These are phyloP conservation scores for Fusarium incarnatum DNA, from an alignment of 2,329 filamentous ascomycete genomes.

Conservation along the genomic window DNA sequence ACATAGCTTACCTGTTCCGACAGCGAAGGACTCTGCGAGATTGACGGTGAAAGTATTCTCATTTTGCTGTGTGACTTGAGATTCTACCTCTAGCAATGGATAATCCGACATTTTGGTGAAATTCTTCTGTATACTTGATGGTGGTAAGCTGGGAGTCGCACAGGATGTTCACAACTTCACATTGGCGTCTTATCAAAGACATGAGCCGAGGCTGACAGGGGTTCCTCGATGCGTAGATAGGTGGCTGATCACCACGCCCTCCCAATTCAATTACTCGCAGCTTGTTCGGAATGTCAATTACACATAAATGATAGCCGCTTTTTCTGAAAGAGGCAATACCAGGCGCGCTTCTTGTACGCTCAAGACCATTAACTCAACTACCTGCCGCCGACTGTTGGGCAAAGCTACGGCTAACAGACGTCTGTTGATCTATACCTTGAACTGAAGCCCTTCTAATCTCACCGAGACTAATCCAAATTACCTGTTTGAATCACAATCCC, in stretches of 20 bases:
- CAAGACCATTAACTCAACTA: neutral
- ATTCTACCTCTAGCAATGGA: conserved; percentile 22
- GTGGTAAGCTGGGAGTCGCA: neutral
- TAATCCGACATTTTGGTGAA: neutral
- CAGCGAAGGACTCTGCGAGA: conserved; percentile 27
- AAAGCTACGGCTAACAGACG: neutral
- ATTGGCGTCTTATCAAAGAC: neutral
- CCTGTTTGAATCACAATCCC: neutral
- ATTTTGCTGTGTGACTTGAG: conserved; percentile 12
- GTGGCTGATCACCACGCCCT: neutral
- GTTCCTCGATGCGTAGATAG: neutral
- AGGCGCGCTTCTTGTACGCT: neutral
- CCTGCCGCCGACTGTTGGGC: neutral
- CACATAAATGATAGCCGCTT: neutral
- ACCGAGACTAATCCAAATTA: neutral
- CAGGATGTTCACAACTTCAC: neutral
- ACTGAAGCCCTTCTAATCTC: neutral
- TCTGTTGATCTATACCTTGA: too few relatives aligned
- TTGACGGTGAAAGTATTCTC: conserved; percentile 21
- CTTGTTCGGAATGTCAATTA: neutral
- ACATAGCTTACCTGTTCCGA: conserved; percentile 25
- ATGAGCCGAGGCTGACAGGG: neutral
- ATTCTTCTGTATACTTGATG: neutral
- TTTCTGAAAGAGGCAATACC: neutral
- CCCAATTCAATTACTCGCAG: neutral